Evolutionary conservation across 2,329 filamentous ascomycete species (phyloP).

Genomic region (Penicillium sp.): DNA sequence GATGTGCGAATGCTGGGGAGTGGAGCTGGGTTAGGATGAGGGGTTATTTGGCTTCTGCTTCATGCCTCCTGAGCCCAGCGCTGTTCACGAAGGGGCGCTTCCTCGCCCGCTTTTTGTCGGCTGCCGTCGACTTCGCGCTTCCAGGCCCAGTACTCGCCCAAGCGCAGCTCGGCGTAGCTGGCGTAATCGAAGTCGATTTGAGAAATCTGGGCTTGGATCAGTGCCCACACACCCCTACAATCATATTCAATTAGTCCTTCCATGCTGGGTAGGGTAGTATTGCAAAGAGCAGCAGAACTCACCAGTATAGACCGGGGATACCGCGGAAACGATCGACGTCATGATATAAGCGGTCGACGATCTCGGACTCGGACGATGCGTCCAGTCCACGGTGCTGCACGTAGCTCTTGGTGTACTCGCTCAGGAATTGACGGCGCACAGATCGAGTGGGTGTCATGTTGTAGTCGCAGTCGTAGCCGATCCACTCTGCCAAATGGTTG

Average conservation of each 20-base stretch:
- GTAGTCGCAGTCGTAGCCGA: slow-evolving; percentile 93
- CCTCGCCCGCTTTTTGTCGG: slow-evolving; percentile 53
- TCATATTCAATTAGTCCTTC: slow-evolving; percentile 6
- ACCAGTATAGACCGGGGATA: slow-evolving; percentile 79
- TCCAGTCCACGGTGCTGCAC: slow-evolving; percentile 48
- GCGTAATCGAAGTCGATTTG: slow-evolving; percentile 97
- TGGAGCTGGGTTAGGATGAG: background rate
- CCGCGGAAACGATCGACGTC: slow-evolving; percentile 88
- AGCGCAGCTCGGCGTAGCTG: slow-evolving; percentile 77
- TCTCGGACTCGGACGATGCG: slow-evolving; percentile 53
- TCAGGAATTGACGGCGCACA: slow-evolving; percentile 76
- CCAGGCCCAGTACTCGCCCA: slow-evolving; percentile 94
- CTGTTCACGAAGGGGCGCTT: slow-evolving; percentile 71
- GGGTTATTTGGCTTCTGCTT: background rate
- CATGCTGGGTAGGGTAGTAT: background rate
- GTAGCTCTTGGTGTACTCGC: slow-evolving; percentile 78
- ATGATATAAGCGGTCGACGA: slow-evolving; percentile 66
- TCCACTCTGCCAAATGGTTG: slow-evolving; percentile 99
- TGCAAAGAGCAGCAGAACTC: slow-evolving; percentile 4
- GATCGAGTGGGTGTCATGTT: slow-evolving; percentile 73
- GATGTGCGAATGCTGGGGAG: background rate
- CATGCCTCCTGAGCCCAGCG: slow-evolving; percentile 67
- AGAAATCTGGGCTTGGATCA: slow-evolving; percentile 91
- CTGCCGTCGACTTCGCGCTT: slow-evolving; percentile 69
- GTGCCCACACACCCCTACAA: slow-evolving; percentile 88